Evolutionary conservation across 2,329 filamentous ascomycete species (phyloP).

Genomic region (Magnaporthiopsis incrustans): DNA sequence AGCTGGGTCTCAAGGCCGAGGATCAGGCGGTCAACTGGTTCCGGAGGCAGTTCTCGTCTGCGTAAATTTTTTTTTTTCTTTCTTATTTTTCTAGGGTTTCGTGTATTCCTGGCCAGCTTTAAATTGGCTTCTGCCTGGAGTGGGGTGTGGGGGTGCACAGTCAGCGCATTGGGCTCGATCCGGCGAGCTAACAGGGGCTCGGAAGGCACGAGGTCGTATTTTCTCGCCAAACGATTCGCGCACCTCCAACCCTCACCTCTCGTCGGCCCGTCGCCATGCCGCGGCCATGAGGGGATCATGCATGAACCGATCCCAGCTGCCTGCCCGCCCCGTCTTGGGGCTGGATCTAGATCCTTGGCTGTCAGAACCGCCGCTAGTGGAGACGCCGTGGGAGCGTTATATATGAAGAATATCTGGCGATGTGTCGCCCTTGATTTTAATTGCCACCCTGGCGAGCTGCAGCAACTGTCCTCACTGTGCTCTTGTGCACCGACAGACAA

Average conservation of each 20-base stretch:
- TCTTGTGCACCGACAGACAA: too few relatives aligned
- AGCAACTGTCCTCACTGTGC: too few relatives aligned
- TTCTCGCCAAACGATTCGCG: background rate
- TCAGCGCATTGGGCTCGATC: background rate
- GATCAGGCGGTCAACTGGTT: conserved; percentile 28
- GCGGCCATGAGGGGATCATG: background rate
- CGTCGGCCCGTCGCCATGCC: background rate
- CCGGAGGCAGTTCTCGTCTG: conserved; percentile 12
- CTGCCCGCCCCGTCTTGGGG: too few relatives aligned
- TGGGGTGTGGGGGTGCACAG: background rate
- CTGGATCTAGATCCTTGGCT: too few relatives aligned
- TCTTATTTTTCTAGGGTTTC: background rate
- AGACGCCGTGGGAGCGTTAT: too few relatives aligned
- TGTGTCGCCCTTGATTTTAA: background rate
- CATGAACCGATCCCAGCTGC: background rate
- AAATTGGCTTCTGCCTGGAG: background rate
- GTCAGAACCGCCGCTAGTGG: too few relatives aligned
- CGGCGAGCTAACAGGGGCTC: background rate
- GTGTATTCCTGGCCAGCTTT: background rate
- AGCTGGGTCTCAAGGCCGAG: conserved; percentile 23
- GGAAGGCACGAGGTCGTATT: background rate
- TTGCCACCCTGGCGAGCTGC: too few relatives aligned
- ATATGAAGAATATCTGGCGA: background rate
- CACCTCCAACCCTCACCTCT: too few relatives aligned
- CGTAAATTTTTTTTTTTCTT: background rate